These are phyloP conservation scores for Puccinia sorghi DNA, from an alignment of 1,284 basidiomycete genomes.

Conservation along the genomic window DNA sequence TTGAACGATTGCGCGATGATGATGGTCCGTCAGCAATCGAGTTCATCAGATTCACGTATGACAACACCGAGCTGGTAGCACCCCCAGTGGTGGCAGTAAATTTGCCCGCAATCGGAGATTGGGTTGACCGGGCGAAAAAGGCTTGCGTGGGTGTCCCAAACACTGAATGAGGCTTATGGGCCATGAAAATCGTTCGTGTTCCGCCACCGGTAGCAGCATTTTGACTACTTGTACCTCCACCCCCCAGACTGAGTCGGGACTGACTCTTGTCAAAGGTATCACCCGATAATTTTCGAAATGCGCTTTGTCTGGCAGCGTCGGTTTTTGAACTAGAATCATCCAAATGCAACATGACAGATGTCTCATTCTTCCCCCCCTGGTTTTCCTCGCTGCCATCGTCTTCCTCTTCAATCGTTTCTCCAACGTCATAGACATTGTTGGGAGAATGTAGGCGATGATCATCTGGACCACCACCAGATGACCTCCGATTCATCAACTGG, in stretches of 20 bases:
- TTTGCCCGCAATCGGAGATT: slow-evolving; percentile 26
- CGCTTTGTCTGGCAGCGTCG: slow-evolving; percentile 29
- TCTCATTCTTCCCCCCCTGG: background rate
- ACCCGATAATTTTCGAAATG: slow-evolving; percentile 48
- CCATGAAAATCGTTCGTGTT: slow-evolving; percentile 45
- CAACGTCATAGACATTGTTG: slow-evolving; percentile 47
- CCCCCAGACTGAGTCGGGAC: background rate
- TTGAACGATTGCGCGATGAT: background rate
- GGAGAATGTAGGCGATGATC: slow-evolving; percentile 42
- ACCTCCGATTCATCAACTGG: slow-evolving; percentile 5
- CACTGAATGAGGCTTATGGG: slow-evolving; percentile 44
- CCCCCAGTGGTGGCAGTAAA: slow-evolving; percentile 1
- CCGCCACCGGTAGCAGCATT: slow-evolving; percentile 6
- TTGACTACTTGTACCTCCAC: background rate
- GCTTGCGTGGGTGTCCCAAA: slow-evolving; percentile 49
- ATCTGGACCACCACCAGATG: slow-evolving; percentile 8
- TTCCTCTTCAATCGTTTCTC: slow-evolving; percentile 50
- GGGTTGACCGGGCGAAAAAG: slow-evolving; percentile 19
- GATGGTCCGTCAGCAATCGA: slow-evolving; percentile 20
- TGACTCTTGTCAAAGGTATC: slow-evolving; percentile 3
- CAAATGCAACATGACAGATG: background rate
- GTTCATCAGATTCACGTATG: slow-evolving; percentile 32
- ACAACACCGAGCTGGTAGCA: slow-evolving; percentile 1
- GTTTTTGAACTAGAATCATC: background rate
- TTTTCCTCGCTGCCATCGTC: slow-evolving; percentile 37